Conservation (phyloP, 1,284 basidiomycete genomes). For the Athelia psychrophila region DNA sequence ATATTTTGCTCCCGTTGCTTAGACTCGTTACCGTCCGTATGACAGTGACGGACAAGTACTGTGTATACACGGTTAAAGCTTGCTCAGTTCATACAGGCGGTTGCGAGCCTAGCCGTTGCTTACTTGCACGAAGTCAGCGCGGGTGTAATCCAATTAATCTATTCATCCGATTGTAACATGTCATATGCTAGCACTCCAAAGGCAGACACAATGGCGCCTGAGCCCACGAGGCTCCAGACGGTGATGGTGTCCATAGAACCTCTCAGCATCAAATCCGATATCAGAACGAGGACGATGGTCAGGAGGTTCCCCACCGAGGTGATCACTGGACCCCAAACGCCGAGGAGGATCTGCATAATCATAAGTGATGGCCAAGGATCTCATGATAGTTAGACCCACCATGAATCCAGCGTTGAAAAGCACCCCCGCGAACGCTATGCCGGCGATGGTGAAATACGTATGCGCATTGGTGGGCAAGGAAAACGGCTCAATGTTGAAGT, state of each 20-base stretch:
- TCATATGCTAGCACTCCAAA: conserved; percentile 75
- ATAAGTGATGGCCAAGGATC: conserved; percentile 3
- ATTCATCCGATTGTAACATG: conserved; percentile 44
- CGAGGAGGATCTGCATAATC: conserved; percentile 60
- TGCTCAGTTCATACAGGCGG: too few species aligned
- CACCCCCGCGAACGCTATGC: conserved; percentile 64
- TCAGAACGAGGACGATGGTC: conserved; percentile 79
- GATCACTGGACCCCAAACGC: conserved; percentile 82
- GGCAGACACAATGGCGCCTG: conserved; percentile 65
- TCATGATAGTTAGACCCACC: conserved; percentile 37
- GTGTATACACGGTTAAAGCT: too few species aligned
- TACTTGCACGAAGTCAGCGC: too few species aligned
- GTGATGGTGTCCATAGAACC: conserved; percentile 54
- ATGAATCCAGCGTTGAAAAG: conserved; percentile 78
- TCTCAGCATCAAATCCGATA: conserved; percentile 69
- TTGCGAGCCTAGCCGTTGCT: too few species aligned
- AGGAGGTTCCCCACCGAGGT: conserved; percentile 81
- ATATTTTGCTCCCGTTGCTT: too few species aligned
- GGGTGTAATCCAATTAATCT: too few species aligned
- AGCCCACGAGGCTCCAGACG: conserved; percentile 63
- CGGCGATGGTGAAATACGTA: conserved; percentile 49
- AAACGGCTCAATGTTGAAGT: conserved; percentile 55
- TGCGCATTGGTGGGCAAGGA: conserved; percentile 46
- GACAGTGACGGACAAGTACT: too few species aligned
- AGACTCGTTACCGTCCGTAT: too few species aligned